Percentiles rank a stretch among this genome's conserved stretches.
These are phyloP conservation scores for Debaryomyces maramus DNA, from an alignment of 805 yeast species.

Conservation along the genomic window DNA sequence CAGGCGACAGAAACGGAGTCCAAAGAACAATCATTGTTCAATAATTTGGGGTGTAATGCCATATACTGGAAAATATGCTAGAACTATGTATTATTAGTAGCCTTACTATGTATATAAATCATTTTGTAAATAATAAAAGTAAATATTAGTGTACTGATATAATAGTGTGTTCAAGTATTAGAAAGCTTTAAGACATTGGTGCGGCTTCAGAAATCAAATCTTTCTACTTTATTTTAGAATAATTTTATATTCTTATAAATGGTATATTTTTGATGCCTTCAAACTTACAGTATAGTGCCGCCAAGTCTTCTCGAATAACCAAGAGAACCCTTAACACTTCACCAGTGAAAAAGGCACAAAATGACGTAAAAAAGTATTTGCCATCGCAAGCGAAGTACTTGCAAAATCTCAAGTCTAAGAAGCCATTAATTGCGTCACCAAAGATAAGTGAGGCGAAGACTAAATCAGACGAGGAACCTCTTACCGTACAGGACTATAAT, in stretches of 20 bases:
- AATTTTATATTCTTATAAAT: too few species aligned
- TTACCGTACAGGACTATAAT: constrained; percentile 32
- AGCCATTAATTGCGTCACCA: neutral
- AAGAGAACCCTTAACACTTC: constrained; percentile 20
- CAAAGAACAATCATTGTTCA: constrained; percentile 8
- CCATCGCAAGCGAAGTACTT: constrained; percentile 26
- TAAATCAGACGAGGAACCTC: constrained; percentile 12
- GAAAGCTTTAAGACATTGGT: too few species aligned
- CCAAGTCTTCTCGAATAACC: constrained; percentile 36
- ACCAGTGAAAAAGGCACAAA: constrained; percentile 25
- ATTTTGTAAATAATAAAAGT: constrained; percentile 1
- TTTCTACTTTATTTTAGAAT: too few species aligned
- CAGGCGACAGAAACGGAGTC: constrained; percentile 24
- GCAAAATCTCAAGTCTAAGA: constrained; percentile 13
- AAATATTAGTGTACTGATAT: neutral
- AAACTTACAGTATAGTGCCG: constrained; percentile 37
- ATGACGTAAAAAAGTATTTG: constrained; percentile 23
- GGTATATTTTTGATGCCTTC: constrained; percentile 16
- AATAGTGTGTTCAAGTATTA: neutral
- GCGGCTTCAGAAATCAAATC: too few species aligned
- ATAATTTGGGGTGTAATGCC: neutral
- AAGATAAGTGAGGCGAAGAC: neutral
- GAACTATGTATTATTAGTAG: neutral
- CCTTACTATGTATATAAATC: neutral
- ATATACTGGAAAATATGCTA: constrained; percentile 1